Evolutionary conservation across 179 eudicot species (phyloP), one percentile per base, ranked within the genome.

Genomic region (Beta macrorhiza): DNA sequence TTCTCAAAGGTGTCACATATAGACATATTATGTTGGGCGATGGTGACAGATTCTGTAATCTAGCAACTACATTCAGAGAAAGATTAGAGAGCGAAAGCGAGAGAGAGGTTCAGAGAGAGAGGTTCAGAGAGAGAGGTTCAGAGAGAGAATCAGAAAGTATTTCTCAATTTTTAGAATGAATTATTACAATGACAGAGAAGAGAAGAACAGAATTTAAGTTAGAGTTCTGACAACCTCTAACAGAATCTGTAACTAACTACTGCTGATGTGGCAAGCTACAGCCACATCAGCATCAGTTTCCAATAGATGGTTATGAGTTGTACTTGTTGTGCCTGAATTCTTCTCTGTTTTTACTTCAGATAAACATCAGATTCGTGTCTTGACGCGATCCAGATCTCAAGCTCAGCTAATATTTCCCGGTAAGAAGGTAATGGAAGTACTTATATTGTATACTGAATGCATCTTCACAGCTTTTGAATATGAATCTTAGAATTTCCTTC

Each of bases 361-460:
- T 85, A 88, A 91, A 67, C 97, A 96, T 83, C 84, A 84, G 77
- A 90, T 96, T 83, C 89, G 84, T 74, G 94, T 96, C 77, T 88
- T 96, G 90, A 96, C 99, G 12, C 87, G 99, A 76, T 94, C 98
- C 16, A 92, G 85, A 85, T 88, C 93, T 44, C 91, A 87, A 67
- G 99, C 99, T 73, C 91, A 85, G 85, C 81, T 84, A 75, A 89
- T 94, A 81, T 96, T 96, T 91, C 97, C 99, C 79, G 98, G 99
- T 96, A 96, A 96, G 99, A 92, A 94, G 99, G 98, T 94, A 94
- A 94, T 90, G 86, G 25, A 57, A 47, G 58, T 68, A 57, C 65
- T 51, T 69, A 75, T 64, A 59, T 62, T 67, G 57, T 25, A 55
- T 65, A 19, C 20, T 37, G 14, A 72, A 72, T 64, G 47, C 76